Percentiles rank a stretch among this genome's conserved stretches.
Evolutionary conservation across 352 stramenopile species (phyloP).

Genomic region (Pythium coloratum): DNA sequence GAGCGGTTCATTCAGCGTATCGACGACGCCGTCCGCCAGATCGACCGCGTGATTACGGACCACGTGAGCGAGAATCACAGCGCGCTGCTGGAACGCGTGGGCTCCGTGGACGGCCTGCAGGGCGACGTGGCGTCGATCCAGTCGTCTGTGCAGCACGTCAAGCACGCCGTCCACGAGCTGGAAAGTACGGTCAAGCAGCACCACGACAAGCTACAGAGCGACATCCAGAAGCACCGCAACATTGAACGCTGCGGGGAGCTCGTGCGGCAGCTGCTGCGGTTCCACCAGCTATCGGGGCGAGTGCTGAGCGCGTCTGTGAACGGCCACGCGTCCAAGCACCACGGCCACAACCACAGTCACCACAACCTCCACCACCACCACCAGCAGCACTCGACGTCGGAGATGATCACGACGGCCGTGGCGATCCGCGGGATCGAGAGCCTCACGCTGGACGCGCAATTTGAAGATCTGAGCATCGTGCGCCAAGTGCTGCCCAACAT

Average conservation of each 20-base stretch:
- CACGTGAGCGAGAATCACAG: slow-evolving; percentile 78
- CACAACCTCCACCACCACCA: slow-evolving; percentile 12
- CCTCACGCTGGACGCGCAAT: slow-evolving; percentile 49
- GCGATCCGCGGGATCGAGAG: slow-evolving; percentile 76
- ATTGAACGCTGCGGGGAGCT: slow-evolving; percentile 76
- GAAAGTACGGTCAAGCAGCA: slow-evolving; percentile 55
- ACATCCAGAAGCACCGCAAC: slow-evolving; percentile 77
- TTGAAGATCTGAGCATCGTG: slow-evolving; percentile 70
- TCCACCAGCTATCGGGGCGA: slow-evolving; percentile 68
- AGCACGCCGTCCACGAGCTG: slow-evolving; percentile 60
- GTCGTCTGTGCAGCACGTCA: slow-evolving; percentile 60
- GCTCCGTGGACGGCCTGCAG: slow-evolving; percentile 78
- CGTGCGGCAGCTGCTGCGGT: slow-evolving; percentile 69
- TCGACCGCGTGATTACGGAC: slow-evolving; percentile 78
- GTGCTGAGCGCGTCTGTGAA: slow-evolving; percentile 29
- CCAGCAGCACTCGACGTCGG: slow-evolving; percentile 26
- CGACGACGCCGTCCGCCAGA: slow-evolving; percentile 59
- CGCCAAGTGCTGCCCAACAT: slow-evolving; percentile 50
- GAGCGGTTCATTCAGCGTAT: slow-evolving; percentile 77
- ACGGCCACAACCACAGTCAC: slow-evolving; percentile 13
- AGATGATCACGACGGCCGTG: slow-evolving; percentile 62
- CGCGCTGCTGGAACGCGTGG: slow-evolving; percentile 66
- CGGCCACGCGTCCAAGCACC: slow-evolving; percentile 33
- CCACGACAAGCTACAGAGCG: slow-evolving; percentile 53
- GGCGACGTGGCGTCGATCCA: slow-evolving; percentile 55